These are phyloP conservation scores for Caryopteris hybrid DNA, from an alignment of 305 asterid genomes.

Conservation along the genomic window DNA sequence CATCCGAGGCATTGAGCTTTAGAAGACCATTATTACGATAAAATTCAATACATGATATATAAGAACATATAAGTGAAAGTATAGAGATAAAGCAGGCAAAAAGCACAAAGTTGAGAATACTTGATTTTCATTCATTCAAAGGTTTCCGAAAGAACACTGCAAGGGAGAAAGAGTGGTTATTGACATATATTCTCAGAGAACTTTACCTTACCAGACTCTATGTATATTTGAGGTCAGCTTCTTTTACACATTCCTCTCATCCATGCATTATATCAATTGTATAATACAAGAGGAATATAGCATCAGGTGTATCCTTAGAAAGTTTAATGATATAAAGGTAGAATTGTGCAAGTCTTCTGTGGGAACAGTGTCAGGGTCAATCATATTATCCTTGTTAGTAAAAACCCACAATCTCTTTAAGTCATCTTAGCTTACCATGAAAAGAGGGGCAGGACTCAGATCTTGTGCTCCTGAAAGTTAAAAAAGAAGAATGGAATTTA, in stretches of 20 bases:
- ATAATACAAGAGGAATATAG: constrained; percentile 64
- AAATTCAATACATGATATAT: too few species aligned
- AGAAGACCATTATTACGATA: too few species aligned
- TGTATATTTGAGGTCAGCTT: constrained; percentile 53
- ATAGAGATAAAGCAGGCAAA: background rate
- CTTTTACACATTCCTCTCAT: constrained; percentile 24
- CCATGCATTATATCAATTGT: constrained; percentile 47
- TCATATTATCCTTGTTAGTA: constrained; percentile 64
- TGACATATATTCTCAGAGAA: constrained; percentile 25
- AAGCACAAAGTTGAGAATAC: background rate
- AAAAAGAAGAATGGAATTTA: background rate
- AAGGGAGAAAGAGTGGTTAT: constrained; percentile 25
- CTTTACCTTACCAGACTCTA: constrained; percentile 39
- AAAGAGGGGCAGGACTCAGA: constrained; percentile 89
- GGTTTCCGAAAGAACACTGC: constrained; percentile 22
- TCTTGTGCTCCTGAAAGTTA: constrained; percentile 65
- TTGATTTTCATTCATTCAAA: background rate
- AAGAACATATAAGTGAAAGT: background rate
- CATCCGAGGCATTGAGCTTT: too few species aligned
- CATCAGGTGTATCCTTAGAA: constrained; percentile 79
- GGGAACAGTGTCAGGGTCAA: constrained; percentile 52
- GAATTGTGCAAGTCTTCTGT: constrained; percentile 62
- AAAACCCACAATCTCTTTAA: constrained; percentile 79
- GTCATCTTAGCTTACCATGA: constrained; percentile 69
- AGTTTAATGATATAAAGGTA: constrained; percentile 62